Conservation (phyloP, 2,329 filamentous ascomycete genomes). For the Fusarium oxysporum region DNA sequence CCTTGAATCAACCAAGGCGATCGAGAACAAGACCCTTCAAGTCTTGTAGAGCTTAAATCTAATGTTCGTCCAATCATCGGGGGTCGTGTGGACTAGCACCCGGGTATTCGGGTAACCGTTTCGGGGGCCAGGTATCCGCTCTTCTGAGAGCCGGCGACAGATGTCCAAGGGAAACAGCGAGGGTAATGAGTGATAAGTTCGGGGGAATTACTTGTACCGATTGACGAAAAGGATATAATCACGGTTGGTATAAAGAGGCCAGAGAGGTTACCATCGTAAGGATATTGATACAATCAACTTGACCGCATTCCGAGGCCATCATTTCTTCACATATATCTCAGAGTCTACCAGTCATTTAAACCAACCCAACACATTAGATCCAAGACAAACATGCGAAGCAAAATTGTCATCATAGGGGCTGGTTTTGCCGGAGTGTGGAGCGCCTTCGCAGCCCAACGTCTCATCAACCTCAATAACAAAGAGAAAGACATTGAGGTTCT, state of each 20-base stretch:
- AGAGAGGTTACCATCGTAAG: fast-evolving
- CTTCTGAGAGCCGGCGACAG: no score
- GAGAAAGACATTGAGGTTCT: conserved; percentile 40
- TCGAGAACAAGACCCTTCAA: not conserved
- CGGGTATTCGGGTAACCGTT: conserved; percentile 2
- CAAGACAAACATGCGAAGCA: not conserved
- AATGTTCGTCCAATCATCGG: not conserved
- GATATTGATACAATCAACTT: not conserved
- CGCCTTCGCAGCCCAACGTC: conserved; percentile 21
- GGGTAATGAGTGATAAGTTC: fast-evolving
- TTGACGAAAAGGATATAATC: fast-evolving
- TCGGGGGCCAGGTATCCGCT: not conserved
- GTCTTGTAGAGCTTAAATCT: fast-evolving
- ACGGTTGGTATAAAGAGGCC: no score
- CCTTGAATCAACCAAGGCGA: not conserved
- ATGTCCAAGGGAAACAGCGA: no score
- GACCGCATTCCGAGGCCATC: not conserved
- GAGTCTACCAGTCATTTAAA: no score
- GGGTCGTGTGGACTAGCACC: fast-evolving
- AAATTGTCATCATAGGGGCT: conserved; percentile 21
- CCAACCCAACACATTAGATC: no score
- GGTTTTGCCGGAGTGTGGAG: conserved; percentile 29
- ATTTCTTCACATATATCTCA: not conserved
- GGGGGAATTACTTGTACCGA: fast-evolving
- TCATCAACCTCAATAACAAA: conserved; percentile 1